Evolutionary conservation across 1,139 yeast species (phyloP).

Genomic region (Schizosaccharomyces versatilis): DNA sequence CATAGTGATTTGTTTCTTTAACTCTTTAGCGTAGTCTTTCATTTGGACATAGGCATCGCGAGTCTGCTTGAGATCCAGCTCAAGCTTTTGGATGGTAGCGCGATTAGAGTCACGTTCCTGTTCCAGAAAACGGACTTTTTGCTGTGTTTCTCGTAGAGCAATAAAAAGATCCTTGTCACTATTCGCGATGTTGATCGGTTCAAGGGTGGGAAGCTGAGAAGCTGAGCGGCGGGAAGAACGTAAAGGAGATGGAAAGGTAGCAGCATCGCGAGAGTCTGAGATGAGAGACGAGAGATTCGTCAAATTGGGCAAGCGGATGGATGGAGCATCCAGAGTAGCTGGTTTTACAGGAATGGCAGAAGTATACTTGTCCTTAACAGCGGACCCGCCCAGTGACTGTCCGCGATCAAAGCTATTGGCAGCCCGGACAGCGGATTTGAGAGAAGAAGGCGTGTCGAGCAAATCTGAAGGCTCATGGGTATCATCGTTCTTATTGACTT

Average conservation of each 20-base stretch:
- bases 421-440: neutral
- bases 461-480: too few species aligned
- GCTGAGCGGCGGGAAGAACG: neutral
- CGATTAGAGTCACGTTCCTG: neutral
- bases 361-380: too few species aligned
- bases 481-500: neutral
- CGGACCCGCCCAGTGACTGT: too few species aligned
- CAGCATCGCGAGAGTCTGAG: neutral
- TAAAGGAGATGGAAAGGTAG: neutral
- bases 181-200: neutral
- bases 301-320: neutral
- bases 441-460: neutral
- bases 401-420: too few species aligned
- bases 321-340: neutral
- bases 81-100: neutral
- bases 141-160: neutral
- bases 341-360: too few species aligned
- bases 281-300: neutral
- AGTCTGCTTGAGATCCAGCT: neutral
- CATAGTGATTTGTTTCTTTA: neutral
- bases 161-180: neutral
- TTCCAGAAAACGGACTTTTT: neutral
- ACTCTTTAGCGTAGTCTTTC: neutral
- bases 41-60: neutral
- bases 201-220: neutral